A percentile compares a stretch with the other conserved stretches of the same genome.
Evolutionary conservation across 768 basidiomycete species (phyloP).

Genomic region (Lactarius indigo): DNA sequence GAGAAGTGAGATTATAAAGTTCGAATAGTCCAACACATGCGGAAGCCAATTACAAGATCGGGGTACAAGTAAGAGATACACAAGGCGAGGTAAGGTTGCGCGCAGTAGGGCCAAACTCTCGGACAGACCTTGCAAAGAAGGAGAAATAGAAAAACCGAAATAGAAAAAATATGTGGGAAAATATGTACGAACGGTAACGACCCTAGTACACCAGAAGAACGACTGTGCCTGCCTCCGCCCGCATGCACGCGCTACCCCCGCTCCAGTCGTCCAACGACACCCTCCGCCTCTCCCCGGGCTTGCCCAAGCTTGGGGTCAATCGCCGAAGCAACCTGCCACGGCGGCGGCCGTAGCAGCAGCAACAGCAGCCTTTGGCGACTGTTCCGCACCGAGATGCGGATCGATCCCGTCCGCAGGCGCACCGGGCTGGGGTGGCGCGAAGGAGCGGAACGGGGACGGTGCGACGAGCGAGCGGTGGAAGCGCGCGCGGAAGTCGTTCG

Average conservation of each 20-base stretch:
- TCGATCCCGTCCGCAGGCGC: conserved; percentile 27
- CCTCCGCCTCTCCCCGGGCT: conserved; percentile 35
- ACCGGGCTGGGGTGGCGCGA: conserved; percentile 24
- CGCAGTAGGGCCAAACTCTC: background rate
- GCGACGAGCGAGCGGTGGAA: conserved; percentile 60
- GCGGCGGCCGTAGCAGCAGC: conserved; percentile 11
- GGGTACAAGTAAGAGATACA: conserved; percentile 10
- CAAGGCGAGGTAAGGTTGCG: background rate
- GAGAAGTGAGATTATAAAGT: background rate
- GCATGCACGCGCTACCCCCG: conserved; percentile 14
- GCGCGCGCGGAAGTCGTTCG: conserved; percentile 61
- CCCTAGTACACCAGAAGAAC: background rate
- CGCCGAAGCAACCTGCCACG: background rate
- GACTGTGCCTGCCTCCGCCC: background rate
- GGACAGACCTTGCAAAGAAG: background rate
- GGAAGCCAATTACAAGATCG: conserved; percentile 12
- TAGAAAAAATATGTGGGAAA: background rate
- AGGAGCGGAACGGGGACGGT: conserved; percentile 53
- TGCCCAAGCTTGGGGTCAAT: conserved; percentile 36
- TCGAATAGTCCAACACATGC: conserved; percentile 2
- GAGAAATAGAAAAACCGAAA: background rate
- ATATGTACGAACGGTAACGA: background rate
- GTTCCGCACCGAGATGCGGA: conserved; percentile 24
- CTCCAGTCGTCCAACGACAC: conserved; percentile 33
- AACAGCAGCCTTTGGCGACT: conserved; percentile 8